phyloP scores from a whole-genome alignment of 768 basidiomycete genomes.

The Auricularia sp. region DNA sequence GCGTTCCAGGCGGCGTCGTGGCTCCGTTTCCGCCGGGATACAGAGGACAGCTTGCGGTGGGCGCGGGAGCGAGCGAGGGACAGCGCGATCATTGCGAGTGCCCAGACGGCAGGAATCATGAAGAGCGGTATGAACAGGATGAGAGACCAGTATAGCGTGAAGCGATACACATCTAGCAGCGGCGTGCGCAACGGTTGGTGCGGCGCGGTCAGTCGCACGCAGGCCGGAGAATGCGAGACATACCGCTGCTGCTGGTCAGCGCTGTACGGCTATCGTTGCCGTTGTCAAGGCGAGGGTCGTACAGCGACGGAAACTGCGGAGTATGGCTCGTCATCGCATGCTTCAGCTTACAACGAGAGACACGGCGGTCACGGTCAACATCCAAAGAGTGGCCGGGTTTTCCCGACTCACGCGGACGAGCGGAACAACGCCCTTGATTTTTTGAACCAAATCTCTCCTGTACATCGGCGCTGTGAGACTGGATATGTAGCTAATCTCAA shows the following conservation, averaged over 20 bases:
- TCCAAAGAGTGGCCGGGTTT: too few relatives aligned
- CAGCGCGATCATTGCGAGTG: not conserved
- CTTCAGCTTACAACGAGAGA: too few relatives aligned
- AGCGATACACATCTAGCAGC: not conserved
- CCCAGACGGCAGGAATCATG: not conserved
- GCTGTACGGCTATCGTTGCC: too few relatives aligned
- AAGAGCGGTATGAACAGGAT: not conserved
- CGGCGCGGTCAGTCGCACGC: not conserved
- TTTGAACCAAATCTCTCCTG: too few relatives aligned
- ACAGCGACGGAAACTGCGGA: not conserved
- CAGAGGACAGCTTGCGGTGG: not conserved
- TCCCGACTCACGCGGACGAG: too few relatives aligned
- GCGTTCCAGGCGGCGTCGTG: not conserved
- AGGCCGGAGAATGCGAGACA: too few relatives aligned
- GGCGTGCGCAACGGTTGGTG: not conserved
- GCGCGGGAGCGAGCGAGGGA: not conserved
- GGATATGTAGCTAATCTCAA: too few relatives aligned
- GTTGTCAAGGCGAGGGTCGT: not conserved
- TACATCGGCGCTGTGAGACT: too few relatives aligned
- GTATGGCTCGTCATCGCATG: not conserved
- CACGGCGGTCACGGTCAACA: too few relatives aligned
- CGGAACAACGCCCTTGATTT: too few relatives aligned
- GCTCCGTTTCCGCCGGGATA: not conserved
- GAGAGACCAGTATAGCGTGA: not conserved
- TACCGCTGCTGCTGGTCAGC: too few relatives aligned